Evolutionary conservation across 192 early-diverging fungal species (phyloP).

Genomic region (Linnemannia exigua): DNA sequence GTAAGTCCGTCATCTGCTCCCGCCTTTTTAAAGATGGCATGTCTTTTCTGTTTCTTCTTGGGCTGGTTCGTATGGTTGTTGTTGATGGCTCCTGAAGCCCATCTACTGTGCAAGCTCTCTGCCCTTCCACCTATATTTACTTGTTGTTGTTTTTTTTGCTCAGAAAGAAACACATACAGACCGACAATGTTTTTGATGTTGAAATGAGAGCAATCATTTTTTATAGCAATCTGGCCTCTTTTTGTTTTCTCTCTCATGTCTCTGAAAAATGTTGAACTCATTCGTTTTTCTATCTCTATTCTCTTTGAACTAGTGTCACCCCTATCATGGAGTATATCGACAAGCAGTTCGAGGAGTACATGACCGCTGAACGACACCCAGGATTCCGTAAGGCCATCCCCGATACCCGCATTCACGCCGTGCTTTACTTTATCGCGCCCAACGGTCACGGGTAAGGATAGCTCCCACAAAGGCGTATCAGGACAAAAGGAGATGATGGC

Average conservation of each 20-base stretch:
- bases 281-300: background rate
- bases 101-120: slow-evolving; percentile 7
- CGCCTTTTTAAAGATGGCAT: background rate
- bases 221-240: slow-evolving; percentile 10
- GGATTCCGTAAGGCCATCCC: slow-evolving; percentile 80
- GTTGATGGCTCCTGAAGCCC: background rate
- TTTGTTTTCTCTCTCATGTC: background rate
- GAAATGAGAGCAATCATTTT: slow-evolving; percentile 30
- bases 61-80: background rate
- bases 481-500: background rate
- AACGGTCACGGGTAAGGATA: slow-evolving; percentile 85
- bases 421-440: slow-evolving; percentile 97
- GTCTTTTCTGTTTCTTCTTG: background rate
- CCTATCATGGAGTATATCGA: slow-evolving; percentile 97
- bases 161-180: slow-evolving; percentile 17
- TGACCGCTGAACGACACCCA: slow-evolving; percentile 85
- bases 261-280: background rate
- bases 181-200: background rate
- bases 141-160: slow-evolving; percentile 20
- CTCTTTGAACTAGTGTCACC: slow-evolving; percentile 74
- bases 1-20: slow-evolving; percentile 71
- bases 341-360: slow-evolving; percentile 93
- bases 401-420: slow-evolving; percentile 95
- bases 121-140: slow-evolving; percentile 23
- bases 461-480: background rate